Conservation (phyloP, 2,329 filamentous ascomycete species). For the Ustulina deusta region DNA sequence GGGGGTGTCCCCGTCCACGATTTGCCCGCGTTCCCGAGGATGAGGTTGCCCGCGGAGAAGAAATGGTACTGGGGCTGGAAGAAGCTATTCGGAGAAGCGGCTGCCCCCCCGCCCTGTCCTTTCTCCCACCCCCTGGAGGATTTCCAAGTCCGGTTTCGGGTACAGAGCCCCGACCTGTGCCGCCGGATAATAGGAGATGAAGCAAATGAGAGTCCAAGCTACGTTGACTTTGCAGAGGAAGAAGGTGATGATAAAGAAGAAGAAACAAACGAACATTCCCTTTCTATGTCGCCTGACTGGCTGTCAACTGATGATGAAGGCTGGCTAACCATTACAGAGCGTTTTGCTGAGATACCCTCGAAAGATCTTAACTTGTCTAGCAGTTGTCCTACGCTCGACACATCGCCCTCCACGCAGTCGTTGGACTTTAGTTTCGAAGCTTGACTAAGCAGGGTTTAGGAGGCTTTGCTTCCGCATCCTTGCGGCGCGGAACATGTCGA, state of each 20-base stretch:
- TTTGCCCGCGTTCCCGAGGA: conserved; percentile 21
- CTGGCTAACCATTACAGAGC: not conserved
- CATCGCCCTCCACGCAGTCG: not conserved
- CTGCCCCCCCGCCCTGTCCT: conserved; percentile 19
- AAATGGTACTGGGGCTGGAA: conserved; percentile 35
- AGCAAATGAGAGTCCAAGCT: not conserved
- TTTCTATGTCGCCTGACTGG: not conserved
- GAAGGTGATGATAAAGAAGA: not conserved
- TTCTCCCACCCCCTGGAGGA: conserved; percentile 27
- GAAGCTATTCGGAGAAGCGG: conserved; percentile 27
- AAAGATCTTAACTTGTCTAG: not conserved
- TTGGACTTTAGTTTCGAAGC: not conserved
- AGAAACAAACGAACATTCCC: not conserved
- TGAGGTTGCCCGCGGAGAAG: not conserved
- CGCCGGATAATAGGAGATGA: not conserved
- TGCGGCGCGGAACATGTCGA: too few relatives aligned
- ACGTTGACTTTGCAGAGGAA: not conserved
- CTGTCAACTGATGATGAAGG: not conserved
- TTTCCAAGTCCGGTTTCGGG: not conserved
- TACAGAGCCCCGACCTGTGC: not conserved
- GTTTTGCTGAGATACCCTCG: not conserved
- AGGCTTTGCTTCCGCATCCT: not conserved
- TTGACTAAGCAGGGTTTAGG: not conserved
- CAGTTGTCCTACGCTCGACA: not conserved
- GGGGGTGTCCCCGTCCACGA: conserved; percentile 25